Evolutionary conservation across 805 yeast species (phyloP), one percentile per base, ranked within the genome.

Genomic region (Sungouiella blattae): DNA sequence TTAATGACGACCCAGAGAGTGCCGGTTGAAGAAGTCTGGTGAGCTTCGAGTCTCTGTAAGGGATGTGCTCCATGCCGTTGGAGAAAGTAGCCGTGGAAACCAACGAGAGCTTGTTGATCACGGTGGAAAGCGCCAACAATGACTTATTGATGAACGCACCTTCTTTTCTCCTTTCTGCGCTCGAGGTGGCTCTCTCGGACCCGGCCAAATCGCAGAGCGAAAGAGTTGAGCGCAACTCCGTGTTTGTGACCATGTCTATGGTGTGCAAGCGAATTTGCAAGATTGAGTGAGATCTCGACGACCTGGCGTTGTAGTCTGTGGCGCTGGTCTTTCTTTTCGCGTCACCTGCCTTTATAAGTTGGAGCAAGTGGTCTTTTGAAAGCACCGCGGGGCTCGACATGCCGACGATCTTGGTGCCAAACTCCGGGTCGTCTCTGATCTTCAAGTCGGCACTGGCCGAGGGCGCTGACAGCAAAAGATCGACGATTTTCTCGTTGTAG

Each of bases 131-230:
- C 0, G 98, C 94, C 34, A 91, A 67, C 27, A 91, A 70, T 0
- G 97, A 89, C 56, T 88, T 88, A 65, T 91, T 91, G 55, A 91
- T 91, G 54, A 71, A 93, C 0, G 96, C 77, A 15, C 98, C 98
- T 64, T 91, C 98, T 58, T 88, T 87, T 36, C 97, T 68, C 49
- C 98, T 73, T 53, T 87, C 96, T 1, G 68, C 60, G 49, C 82
- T 80, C 8, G 77, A 62, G 0, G 85, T 69, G 2, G 82, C 77
- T 34, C 84, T 74, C 60, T 91, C 98, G n/a, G 95, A 84, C 18
- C 98, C 98, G 0, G 98, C 98, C 52, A 91, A 72, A 62, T 91
- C 98, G 65, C 98, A 91, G 37, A 91, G 69, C 22, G 91, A 86
- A 21, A 91, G 73, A 0, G 87, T 79, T 23, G 88, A 73, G 25